Percentiles rank a stretch among this genome's conserved stretches.
These are phyloP conservation scores for Paramecium biaurelia DNA, from an alignment of 73 alveolate genomes.

Conservation along the genomic window DNA sequence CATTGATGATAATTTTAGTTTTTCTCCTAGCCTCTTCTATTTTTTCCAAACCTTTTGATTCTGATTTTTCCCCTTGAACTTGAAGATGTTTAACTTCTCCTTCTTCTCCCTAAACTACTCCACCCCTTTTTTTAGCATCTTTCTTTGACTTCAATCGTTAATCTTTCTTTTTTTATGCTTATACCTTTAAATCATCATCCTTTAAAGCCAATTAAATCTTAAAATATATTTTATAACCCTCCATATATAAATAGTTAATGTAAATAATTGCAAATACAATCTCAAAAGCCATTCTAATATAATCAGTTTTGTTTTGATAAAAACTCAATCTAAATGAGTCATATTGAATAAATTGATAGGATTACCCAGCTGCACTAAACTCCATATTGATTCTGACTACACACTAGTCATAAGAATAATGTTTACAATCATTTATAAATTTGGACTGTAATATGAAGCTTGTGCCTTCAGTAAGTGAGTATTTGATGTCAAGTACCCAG, in stretches of 20 bases:
- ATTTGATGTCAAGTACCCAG: background rate
- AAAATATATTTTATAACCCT: conserved; percentile 11
- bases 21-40: background rate
- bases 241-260: conserved; percentile 4
- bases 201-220: background rate
- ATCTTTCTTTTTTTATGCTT: background rate
- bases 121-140: background rate
- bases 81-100: background rate
- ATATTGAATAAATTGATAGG: background rate
- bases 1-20: background rate
- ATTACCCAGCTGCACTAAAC: conserved; percentile 7
- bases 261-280: background rate
- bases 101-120: background rate
- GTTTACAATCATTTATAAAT: conserved; percentile 4
- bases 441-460: conserved; percentile 9
- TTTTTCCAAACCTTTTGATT: background rate
- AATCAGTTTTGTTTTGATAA: background rate
- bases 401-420: background rate
- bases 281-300: background rate
- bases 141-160: background rate
- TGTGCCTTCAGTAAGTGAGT: background rate
- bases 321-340: background rate
- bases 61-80: background rate
- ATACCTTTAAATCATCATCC: background rate
- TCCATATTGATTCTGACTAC: background rate